These are phyloP conservation scores for Wilcoxina mikolae DNA, from an alignment of 495 filamentous ascomycete genomes.

Conservation along the genomic window DNA sequence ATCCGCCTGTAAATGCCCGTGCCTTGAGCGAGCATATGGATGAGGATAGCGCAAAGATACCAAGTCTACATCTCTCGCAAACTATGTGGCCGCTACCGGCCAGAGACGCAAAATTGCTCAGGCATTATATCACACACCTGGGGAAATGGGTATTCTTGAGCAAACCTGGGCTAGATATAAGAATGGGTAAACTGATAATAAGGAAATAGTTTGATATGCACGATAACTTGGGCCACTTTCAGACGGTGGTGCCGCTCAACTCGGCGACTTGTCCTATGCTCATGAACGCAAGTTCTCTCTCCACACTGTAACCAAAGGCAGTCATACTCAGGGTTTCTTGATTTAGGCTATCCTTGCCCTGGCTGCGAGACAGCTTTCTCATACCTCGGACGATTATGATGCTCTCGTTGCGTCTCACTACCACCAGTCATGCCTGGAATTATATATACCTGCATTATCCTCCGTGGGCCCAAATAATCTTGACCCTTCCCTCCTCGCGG, in stretches of 20 bases:
- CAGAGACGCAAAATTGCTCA: not conserved
- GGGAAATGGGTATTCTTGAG: not conserved
- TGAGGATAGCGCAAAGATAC: constrained; percentile 2
- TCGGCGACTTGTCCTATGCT: constrained; percentile 2
- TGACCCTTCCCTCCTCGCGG: not conserved
- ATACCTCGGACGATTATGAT: not conserved
- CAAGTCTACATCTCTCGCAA: not conserved
- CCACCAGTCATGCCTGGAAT: not conserved
- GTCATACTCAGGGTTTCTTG: no score
- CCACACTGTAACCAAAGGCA: no score
- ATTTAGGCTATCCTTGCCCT: constrained; percentile 7
- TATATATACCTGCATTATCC: not conserved
- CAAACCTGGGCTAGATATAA: no score
- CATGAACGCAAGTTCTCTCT: no score
- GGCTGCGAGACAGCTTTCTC: not conserved
- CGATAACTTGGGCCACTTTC: not conserved
- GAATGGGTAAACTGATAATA: not conserved
- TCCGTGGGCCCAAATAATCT: not conserved
- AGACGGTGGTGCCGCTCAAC: not conserved
- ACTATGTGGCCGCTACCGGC: not conserved
- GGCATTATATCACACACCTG: constrained; percentile 2
- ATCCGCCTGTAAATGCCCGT: no score
- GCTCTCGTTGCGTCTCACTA: not conserved
- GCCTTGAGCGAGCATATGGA: not conserved
- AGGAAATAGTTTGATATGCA: constrained; percentile 3